These are phyloP conservation scores for Vaccinium vitisidaea DNA, from an alignment of 148 eudicot genomes.

Conservation along the genomic window DNA sequence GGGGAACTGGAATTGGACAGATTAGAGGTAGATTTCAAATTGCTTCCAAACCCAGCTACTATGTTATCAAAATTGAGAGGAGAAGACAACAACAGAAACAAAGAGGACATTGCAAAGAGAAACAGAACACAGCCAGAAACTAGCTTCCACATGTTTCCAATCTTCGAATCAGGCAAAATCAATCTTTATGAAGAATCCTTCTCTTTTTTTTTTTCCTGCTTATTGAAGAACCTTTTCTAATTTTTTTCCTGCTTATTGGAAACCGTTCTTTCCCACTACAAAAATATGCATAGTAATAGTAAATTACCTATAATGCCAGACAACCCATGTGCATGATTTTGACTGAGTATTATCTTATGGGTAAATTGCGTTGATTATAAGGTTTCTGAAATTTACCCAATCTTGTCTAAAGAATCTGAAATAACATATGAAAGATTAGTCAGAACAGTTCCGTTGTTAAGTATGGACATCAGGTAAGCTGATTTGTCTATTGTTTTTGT, in stretches of 20 bases:
- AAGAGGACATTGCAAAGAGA: not conserved
- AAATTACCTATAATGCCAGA: not conserved
- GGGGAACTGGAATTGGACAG: no score
- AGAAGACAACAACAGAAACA: not conserved
- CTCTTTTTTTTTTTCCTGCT: not conserved
- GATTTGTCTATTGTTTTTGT: not conserved
- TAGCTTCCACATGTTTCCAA: not conserved
- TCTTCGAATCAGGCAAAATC: not conserved
- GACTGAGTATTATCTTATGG: not conserved
- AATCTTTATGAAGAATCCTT: not conserved
- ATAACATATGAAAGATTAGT: not conserved
- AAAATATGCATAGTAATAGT: not conserved
- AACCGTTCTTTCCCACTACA: not conserved
- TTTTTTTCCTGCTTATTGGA: not conserved
- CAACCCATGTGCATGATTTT: not conserved
- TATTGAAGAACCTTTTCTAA: not conserved
- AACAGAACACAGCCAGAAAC: not conserved
- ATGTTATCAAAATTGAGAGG: not conserved
- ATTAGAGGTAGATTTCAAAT: not conserved
- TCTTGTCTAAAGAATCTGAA: not conserved
- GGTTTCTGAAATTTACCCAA: not conserved
- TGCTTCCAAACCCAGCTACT: not conserved
- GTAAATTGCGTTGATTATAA: not conserved
- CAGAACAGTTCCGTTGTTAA: not conserved
- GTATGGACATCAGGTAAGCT: not conserved